Evolutionary conservation across 2,329 filamentous ascomycete species (phyloP).

Genomic region (Drechmeria coniospora): DNA sequence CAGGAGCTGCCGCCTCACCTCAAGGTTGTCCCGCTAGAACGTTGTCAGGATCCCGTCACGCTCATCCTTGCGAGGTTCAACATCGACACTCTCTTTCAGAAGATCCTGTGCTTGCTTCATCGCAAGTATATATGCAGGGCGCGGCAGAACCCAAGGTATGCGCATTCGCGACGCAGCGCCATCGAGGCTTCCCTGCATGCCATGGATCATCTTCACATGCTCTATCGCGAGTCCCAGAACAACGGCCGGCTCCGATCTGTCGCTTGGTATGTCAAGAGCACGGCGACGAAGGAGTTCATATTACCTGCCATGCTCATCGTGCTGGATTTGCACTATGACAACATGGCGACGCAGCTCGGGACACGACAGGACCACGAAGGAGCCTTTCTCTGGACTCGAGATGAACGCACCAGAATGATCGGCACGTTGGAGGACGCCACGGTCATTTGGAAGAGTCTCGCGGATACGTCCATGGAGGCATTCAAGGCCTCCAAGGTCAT

Average conservation of each 20-base stretch:
- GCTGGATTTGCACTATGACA: conserved; percentile 65
- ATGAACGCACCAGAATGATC: conserved; percentile 61
- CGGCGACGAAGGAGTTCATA: conserved; percentile 73
- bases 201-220: conserved; percentile 58
- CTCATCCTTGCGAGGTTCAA: conserved; percentile 76
- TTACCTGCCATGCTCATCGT: conserved; percentile 74
- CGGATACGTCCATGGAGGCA: conserved; percentile 71
- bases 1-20: conserved; percentile 66
- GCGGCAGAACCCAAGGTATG: conserved; percentile 63
- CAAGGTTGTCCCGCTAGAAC: conserved; percentile 58
- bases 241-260: conserved; percentile 57
- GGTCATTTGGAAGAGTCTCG: conserved; percentile 65
- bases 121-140: conserved; percentile 72
- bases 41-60: conserved; percentile 65
- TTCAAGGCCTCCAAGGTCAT: conserved; percentile 73
- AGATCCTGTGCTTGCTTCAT: conserved; percentile 79
- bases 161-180: conserved; percentile 68
- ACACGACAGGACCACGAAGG: conserved; percentile 24
- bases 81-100: conserved; percentile 73
- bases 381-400: conserved; percentile 38
- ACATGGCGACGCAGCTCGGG: conserved; percentile 27
- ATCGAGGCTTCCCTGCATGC: conserved; percentile 78
- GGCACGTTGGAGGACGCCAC: conserved; percentile 54
- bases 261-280: conserved; percentile 64
- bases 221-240: conserved; percentile 59